Percentiles rank a stretch among this genome's conserved stretches.
These are phyloP conservation scores for Mycena albidolilacea DNA, from an alignment of 768 basidiomycete species.

Conservation along the genomic window DNA sequence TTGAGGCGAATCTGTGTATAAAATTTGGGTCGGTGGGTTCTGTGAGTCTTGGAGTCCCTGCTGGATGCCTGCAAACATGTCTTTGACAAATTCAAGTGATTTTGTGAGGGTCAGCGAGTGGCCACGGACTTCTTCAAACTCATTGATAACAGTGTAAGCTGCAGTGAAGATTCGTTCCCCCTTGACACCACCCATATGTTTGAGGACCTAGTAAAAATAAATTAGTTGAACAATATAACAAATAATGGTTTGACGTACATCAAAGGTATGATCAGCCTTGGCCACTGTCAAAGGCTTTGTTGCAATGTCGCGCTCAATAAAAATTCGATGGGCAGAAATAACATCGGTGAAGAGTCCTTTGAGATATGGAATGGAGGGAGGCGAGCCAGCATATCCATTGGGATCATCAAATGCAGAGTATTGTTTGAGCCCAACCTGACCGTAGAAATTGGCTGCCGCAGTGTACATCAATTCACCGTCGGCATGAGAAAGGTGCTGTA, in stretches of 20 bases:
- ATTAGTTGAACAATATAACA: background rate
- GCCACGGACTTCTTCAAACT: conserved; percentile 2
- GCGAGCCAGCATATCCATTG: conserved; percentile 5
- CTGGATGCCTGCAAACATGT: conserved; percentile 7
- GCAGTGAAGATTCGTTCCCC: conserved; percentile 1
- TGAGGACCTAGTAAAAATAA: background rate
- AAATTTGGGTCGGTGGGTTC: conserved; percentile 8
- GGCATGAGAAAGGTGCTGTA: conserved; percentile 17
- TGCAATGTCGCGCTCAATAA: conserved; percentile 1
- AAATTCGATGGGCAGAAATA: conserved; percentile 2
- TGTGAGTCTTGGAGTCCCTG: conserved; percentile 1
- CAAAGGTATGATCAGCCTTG: background rate
- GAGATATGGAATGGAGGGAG: background rate
- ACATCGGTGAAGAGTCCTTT: conserved; percentile 3
- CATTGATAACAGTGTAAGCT: background rate
- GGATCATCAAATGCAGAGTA: conserved; percentile 15
- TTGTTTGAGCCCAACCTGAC: background rate
- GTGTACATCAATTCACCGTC: conserved; percentile 15
- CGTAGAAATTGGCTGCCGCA: conserved; percentile 7
- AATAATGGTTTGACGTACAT: background rate
- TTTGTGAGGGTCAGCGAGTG: background rate
- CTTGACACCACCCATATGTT: background rate
- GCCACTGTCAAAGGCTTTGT: background rate
- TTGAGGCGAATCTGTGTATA: conserved; percentile 12
- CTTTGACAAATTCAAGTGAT: conserved; percentile 5